Evolutionary conservation across 352 stramenopile genomes (phyloP).

Genomic region (Phytophthora foliorum): DNA sequence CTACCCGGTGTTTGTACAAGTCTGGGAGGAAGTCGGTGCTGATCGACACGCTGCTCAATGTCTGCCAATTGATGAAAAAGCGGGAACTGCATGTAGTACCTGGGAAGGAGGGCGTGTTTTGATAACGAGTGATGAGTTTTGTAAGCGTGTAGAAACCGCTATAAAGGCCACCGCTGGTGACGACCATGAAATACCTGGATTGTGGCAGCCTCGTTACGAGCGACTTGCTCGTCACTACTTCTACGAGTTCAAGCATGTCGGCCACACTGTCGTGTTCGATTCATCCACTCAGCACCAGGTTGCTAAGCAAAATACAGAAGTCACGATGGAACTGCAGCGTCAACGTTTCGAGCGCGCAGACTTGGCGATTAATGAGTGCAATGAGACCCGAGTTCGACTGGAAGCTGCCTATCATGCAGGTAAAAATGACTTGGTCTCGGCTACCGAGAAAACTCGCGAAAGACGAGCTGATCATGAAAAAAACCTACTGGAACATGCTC

Average conservation of each 20-base stretch:
- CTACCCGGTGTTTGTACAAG: slow-evolving; percentile 62
- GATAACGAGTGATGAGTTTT: slow-evolving; percentile 57
- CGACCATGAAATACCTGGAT: not conserved
- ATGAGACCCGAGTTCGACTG: slow-evolving; percentile 45
- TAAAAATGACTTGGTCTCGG: slow-evolving; percentile 2
- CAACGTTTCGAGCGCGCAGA: slow-evolving; percentile 43
- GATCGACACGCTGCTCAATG: not conserved
- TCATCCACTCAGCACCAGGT: slow-evolving; percentile 11
- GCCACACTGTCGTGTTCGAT: slow-evolving; percentile 55
- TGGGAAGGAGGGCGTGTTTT: not conserved
- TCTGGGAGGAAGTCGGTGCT: slow-evolving; percentile 47
- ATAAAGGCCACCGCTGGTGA: slow-evolving; percentile 32
- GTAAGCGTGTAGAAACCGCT: slow-evolving; percentile 39
- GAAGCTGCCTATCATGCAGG: slow-evolving; percentile 43
- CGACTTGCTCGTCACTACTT: slow-evolving; percentile 69
- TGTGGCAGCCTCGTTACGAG: slow-evolving; percentile 65
- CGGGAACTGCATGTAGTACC: not conserved
- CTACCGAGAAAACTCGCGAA: slow-evolving; percentile 6
- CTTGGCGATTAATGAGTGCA: slow-evolving; percentile 47
- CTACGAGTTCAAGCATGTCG: slow-evolving; percentile 80
- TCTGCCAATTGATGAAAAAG: slow-evolving; percentile 4
- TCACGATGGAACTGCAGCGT: slow-evolving; percentile 32
- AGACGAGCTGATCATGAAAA: slow-evolving; percentile 30
- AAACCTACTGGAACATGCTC: slow-evolving; percentile 28
- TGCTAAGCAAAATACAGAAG: slow-evolving; percentile 7